These are phyloP conservation scores for Apiospora marii DNA, from an alignment of 2,329 filamentous ascomycete genomes.

Conservation along the genomic window DNA sequence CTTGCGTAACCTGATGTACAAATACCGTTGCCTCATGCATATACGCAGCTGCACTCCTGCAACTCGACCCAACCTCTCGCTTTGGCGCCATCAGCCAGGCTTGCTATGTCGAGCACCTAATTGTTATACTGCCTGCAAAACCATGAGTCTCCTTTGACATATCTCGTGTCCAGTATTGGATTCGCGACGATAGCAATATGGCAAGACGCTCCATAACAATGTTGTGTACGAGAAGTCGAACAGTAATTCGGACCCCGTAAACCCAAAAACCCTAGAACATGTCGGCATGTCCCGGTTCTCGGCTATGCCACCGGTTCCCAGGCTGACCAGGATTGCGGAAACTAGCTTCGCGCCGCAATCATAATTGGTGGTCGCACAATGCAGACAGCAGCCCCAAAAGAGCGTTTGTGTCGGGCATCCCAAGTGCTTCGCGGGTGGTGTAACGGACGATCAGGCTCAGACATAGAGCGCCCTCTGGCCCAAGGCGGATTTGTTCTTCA, in stretches of 20 bases:
- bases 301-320: background rate
- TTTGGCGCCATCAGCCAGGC: background rate
- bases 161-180: background rate
- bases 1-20: background rate
- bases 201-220: background rate
- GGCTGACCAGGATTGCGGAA: background rate
- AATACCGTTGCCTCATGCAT: background rate
- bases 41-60: background rate
- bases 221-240: background rate
- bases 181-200: background rate
- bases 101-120: background rate
- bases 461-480: background rate
- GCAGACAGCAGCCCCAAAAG: background rate
- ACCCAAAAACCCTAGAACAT: background rate
- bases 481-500: conserved; percentile 35
- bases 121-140: background rate
- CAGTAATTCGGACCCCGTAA: background rate
- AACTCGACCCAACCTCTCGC: background rate
- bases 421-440: background rate
- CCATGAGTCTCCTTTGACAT: background rate
- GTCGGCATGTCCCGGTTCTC: background rate
- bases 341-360: background rate
- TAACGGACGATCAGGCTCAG: background rate
- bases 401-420: background rate
- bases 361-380: background rate